phyloP scores from a whole-genome alignment of 2,329 filamentous ascomycete species.

The Onygenales sp. region DNA sequence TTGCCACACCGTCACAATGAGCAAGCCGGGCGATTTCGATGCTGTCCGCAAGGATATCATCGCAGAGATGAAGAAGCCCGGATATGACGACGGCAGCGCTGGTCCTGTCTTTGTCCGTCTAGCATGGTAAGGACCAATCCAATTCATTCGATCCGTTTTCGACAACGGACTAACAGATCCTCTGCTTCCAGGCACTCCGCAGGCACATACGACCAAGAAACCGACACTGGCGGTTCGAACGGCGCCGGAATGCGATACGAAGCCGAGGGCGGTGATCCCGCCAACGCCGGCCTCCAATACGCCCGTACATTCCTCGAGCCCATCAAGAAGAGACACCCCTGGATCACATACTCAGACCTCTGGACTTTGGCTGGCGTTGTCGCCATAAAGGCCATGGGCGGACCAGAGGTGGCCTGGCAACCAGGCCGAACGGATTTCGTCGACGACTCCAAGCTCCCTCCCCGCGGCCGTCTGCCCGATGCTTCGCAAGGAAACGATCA shows the following conservation, averaged over 20 bases:
- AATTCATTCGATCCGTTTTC: neutral
- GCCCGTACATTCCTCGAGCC: conserved; percentile 56
- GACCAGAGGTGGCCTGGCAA: conserved; percentile 47
- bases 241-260: conserved; percentile 59
- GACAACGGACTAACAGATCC: conserved; percentile 5
- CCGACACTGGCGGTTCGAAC: conserved; percentile 55
- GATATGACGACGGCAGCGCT: conserved; percentile 56
- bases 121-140: conserved; percentile 41
- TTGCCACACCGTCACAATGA: conserved; percentile 23
- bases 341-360: conserved; percentile 57
- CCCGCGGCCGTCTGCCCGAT: conserved; percentile 48
- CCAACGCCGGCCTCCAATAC: conserved; percentile 56
- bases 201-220: conserved; percentile 51
- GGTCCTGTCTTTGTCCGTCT: conserved; percentile 55
- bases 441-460: conserved; percentile 51
- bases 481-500: conserved; percentile 46
- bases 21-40: conserved; percentile 28
- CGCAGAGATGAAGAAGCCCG: conserved; percentile 48
- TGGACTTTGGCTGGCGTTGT: conserved; percentile 55
- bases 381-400: conserved; percentile 52
- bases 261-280: conserved; percentile 53
- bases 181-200: conserved; percentile 45
- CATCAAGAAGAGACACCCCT: conserved; percentile 48
- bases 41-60: conserved; percentile 47
- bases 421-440: conserved; percentile 53